A percentile compares a stretch with the other conserved stretches of the same genome.
Conservation (phyloP, 169 alveolate genomes). For the Plasmodium sp. region DNA sequence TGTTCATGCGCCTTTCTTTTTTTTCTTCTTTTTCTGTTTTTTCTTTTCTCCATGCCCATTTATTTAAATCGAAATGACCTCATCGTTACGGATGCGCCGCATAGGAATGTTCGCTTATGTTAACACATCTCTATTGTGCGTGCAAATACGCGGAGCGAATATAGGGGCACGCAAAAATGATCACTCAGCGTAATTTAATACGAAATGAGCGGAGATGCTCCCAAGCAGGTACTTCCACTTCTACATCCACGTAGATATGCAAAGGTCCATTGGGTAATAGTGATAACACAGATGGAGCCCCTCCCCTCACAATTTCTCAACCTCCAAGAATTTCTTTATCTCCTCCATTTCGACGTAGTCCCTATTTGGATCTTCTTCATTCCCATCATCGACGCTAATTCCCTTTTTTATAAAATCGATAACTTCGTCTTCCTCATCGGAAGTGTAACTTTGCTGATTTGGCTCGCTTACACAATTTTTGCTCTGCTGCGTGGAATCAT, state of each 20-base stretch:
- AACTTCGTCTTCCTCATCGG: constrained; percentile 67
- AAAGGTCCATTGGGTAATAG: neutral
- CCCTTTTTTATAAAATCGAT: constrained; percentile 47
- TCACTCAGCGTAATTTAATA: neutral
- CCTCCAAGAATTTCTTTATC: constrained; percentile 28
- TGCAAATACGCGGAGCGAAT: neutral
- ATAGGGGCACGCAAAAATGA: neutral
- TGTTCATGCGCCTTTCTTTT: neutral
- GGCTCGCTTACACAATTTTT: neutral
- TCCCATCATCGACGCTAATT: neutral
- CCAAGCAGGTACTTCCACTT: neutral
- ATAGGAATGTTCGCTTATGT: neutral
- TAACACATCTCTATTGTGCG: neutral
- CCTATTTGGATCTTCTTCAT: neutral
- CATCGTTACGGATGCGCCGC: neutral
- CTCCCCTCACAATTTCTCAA: neutral
- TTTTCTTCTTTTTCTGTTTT: too few relatives aligned
- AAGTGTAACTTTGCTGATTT: neutral
- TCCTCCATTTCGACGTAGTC: neutral
- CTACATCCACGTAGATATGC: neutral
- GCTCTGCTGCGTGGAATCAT: neutral
- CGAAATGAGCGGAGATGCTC: neutral
- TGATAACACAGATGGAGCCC: neutral
- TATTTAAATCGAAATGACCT: neutral
- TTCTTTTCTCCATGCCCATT: neutral